These are phyloP conservation scores for Fomitopsis palustris DNA, from an alignment of 1,284 basidiomycete species.

Conservation along the genomic window DNA sequence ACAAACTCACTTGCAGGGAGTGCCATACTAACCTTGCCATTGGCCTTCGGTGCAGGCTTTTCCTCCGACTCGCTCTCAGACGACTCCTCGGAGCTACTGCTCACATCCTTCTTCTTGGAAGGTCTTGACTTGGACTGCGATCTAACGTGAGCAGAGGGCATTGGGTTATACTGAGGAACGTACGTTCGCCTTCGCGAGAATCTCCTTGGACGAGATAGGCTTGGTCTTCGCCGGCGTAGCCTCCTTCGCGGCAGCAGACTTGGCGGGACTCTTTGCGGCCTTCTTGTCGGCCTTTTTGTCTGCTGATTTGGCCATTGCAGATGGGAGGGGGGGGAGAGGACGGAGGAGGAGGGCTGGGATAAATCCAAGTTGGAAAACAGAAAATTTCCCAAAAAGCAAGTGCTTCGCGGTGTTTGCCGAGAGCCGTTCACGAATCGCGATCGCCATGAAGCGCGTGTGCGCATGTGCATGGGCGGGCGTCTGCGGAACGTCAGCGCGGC, in stretches of 20 bases:
- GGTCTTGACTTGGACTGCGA: constrained; percentile 25
- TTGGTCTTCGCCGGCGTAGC: constrained; percentile 21
- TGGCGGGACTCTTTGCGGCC: constrained; percentile 29
- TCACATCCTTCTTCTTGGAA: constrained; percentile 25
- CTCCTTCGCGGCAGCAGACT: constrained; percentile 21
- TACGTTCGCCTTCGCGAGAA: constrained; percentile 28
- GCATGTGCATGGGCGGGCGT: too few relatives aligned
- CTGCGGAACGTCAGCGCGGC: too few relatives aligned
- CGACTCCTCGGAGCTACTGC: constrained; percentile 18
- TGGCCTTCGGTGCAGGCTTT: constrained; percentile 23
- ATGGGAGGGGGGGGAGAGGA: constrained; percentile 13
- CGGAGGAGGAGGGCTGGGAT: constrained; percentile 8
- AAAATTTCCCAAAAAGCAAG: constrained; percentile 19
- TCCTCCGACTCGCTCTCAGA: constrained; percentile 28
- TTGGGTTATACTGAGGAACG: constrained; percentile 4
- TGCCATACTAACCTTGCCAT: constrained; percentile 11
- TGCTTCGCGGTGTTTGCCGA: constrained; percentile 8
- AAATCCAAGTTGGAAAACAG: constrained; percentile 9
- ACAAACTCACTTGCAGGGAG: background rate
- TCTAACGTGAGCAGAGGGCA: background rate
- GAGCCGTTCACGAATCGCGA: background rate
- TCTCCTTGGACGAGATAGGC: constrained; percentile 30
- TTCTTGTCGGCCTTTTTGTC: constrained; percentile 38
- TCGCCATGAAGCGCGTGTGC: background rate
- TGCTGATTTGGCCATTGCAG: constrained; percentile 15